Evolutionary conservation across 441 rosid species (phyloP), one percentile per base, ranked within the genome.

Genomic region (Bruguiera hainesii): DNA sequence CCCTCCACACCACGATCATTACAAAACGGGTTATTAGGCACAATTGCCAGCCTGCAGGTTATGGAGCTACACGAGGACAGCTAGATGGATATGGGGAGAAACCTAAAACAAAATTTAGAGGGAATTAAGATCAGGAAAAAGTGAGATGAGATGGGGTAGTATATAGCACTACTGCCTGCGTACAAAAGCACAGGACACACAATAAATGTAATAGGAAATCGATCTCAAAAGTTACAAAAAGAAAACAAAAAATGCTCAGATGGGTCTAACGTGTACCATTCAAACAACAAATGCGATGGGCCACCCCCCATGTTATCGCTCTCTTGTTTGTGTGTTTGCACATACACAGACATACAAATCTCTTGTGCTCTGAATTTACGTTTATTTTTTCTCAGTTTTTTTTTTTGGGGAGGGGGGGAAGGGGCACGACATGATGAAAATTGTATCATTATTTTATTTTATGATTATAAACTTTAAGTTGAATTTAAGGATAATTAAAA

Each of bases 261-360:
- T 30, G 66, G 74, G 15, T 26, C 73, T 73, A 69, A 72, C 60
- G 68, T 76, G 81, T 75, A 73, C 76, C 81, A 66, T 79, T 65
- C 64, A 73, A 23, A 66, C 68, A 63, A 68, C 65, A 56, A 65
- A 72, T 63, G 63, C 57, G 53, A 69, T 57, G 79, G 79, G 61
- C 61, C 70, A 61, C 67, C 53, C 48, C 48, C 48, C 48, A 42
- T 42, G 48, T 11, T 11, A 42, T 42, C 18, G 4, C 18, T 13
- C 16, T 42, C 16, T 42, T 42, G 48, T 11, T 3, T 42, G 0
- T 60, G 60, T 62, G 66, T 68, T 52, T 29, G 8, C 60, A 21
- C n/a, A 3, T 6, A 8, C 0, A n/a, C 7, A 46, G 37, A 13
- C 20, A 23, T 20, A 8, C 16, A 18, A 6, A 31, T 11, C 30